Evolutionary conservation across 164 flowering plant genomes (phyloP).

Genomic region (Paratinospora sagittata): DNA sequence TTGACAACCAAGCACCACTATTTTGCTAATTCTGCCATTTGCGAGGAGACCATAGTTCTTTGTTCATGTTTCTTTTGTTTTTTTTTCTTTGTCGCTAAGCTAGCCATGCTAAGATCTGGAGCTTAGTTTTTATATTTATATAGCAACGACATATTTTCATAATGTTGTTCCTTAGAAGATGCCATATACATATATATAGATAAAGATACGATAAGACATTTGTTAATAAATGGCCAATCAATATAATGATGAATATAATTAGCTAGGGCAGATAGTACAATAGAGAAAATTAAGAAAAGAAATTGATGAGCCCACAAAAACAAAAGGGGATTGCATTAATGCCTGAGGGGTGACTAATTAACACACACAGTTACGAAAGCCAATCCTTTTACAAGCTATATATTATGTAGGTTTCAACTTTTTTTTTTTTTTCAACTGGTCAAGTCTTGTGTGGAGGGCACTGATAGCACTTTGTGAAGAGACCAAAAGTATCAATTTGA

Average conservation of each 20-base stretch:
- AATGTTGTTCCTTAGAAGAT: background rate
- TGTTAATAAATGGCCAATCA: background rate
- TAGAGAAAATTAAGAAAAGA: background rate
- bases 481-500: constrained; percentile 57
- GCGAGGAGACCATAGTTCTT: background rate
- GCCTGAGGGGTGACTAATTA: background rate
- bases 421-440: constrained; percentile 16
- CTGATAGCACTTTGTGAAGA: constrained; percentile 71
- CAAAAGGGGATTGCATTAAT: constrained; percentile 6
- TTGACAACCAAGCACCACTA: background rate
- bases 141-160: background rate
- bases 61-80: background rate
- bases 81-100: background rate
- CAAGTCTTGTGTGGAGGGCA: constrained; percentile 42
- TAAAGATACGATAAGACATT: background rate
- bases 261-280: background rate
- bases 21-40: background rate
- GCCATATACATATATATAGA: background rate
- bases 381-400: constrained; percentile 7
- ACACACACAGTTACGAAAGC: constrained; percentile 4
- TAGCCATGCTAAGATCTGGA: background rate
- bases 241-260: background rate
- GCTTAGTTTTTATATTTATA: background rate
- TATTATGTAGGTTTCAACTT: background rate
- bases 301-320: constrained; percentile 7